Evolutionary conservation across 2,329 filamentous ascomycete species (phyloP), one percentile per base, ranked within the genome.

Genomic region (Colletotrichum neosansevieriae): DNA sequence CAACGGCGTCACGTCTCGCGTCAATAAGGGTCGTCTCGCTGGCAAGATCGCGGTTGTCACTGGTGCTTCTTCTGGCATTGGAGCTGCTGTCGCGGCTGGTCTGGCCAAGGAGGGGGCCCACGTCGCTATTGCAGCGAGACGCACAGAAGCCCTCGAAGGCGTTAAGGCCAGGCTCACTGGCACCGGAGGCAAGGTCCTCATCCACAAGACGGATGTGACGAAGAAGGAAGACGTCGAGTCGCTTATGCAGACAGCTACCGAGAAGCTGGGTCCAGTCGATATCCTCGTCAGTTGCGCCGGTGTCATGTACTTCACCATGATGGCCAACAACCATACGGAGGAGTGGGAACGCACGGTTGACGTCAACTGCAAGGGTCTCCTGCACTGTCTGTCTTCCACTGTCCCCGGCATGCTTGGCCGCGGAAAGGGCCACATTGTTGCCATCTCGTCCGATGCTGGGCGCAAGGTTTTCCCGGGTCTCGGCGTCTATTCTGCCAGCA

Each of bases 251-350:
- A 82, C 86, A 0, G 84, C 91, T 1, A 82, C 82, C 29, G 83
- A 86, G 51, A 82, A 89, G 72, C 88, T 94, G 0, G 92, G 92
- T 0, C 87, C 90, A 0, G 83, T 94, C 50, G 92, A 95, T 76
- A 92, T 94, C 58, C 85, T 95, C n/a, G 88, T 95, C 57, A 89
- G 89, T 45, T 93, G 92, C 74, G 93, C 92, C 0, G 92, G 92
- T 40, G 92, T 95, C 76, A 95, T 95, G 92, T 95, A 95, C 81
- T 95, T 90, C 80, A 94, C 92, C 62, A 90, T 94, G 89, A 94
- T 95, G 92, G 88, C 90, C 64, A 94, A 94, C 76, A 86, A 83
- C 15, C 86, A 91, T 71, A 87, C 83, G 0, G 91, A 92, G 5
- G 90, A 95, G 74, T 95, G 92, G 92, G 89, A 94, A 71, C 90